Conservation (phyloP, 208 protist genomes). For the Acanthamoeba lenticulata region DNA sequence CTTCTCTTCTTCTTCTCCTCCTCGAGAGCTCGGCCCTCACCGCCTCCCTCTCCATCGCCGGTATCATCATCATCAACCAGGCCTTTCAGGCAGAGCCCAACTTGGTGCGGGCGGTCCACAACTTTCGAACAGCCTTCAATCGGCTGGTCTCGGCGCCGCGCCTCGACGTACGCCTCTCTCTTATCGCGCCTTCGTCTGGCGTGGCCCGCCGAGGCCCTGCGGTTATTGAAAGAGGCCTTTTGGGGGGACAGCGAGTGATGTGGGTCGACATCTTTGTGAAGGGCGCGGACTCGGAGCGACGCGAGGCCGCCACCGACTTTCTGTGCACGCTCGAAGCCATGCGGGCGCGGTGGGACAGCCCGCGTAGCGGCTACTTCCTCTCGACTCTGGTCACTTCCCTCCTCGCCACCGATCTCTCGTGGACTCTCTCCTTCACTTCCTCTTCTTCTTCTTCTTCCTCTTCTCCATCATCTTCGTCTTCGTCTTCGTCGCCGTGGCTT, state of each 20-base stretch:
- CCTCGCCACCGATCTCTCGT: constrained; percentile 1
- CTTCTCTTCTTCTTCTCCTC: not conserved
- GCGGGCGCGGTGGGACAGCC: constrained; percentile 14
- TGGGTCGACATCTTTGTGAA: not conserved
- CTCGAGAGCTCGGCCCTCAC: not conserved
- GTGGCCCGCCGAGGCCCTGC: too few relatives aligned
- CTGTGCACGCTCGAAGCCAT: not conserved
- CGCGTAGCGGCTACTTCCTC: constrained; percentile 26
- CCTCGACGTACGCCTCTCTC: not conserved
- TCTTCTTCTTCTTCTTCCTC: not conserved
- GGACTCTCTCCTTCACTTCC: not conserved
- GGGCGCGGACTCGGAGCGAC: not conserved
- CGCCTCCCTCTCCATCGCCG: not conserved
- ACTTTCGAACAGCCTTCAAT: not conserved
- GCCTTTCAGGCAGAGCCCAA: not conserved
- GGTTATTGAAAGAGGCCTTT: too few relatives aligned
- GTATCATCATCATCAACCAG: not conserved
- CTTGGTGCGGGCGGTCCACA: not conserved
- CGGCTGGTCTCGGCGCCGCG: not conserved
- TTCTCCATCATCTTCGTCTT: not conserved
- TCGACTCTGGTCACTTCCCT: not conserved
- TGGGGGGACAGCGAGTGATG: not conserved
- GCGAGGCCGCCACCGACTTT: not conserved
- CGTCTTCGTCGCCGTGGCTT: not conserved
- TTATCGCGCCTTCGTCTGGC: not conserved